These are phyloP conservation scores for Drechmeria coniospora DNA, from an alignment of 2,329 filamentous ascomycete genomes.

Conservation along the genomic window DNA sequence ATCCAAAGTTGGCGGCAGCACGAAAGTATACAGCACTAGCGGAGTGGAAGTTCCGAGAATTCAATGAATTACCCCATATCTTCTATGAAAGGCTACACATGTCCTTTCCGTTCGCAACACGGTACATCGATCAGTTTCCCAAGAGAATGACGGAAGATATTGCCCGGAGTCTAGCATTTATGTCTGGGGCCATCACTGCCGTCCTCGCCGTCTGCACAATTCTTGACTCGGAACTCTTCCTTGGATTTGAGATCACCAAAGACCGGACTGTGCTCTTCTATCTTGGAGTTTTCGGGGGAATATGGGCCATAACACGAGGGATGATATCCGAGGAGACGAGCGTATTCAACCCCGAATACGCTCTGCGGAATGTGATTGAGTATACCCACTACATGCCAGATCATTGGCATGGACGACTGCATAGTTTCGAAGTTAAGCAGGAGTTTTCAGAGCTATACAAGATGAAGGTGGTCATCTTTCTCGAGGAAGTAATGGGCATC, in stretches of 20 bases:
- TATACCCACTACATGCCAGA: slow-evolving; percentile 86
- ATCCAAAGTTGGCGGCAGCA: slow-evolving; percentile 66
- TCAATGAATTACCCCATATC: slow-evolving; percentile 88
- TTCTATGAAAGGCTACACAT: slow-evolving; percentile 84
- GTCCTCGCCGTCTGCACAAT: slow-evolving; percentile 73
- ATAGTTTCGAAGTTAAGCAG: slow-evolving; percentile 80
- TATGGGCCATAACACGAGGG: slow-evolving; percentile 73
- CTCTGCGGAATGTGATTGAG: slow-evolving; percentile 74
- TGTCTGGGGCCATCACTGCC: slow-evolving; percentile 72
- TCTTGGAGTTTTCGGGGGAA: slow-evolving; percentile 62
- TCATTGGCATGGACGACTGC: slow-evolving; percentile 79
- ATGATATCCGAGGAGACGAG: slow-evolving; percentile 75
- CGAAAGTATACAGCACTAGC: slow-evolving; percentile 85
- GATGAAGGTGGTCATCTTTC: slow-evolving; percentile 77
- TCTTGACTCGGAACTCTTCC: slow-evolving; percentile 80
- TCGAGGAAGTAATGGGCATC: slow-evolving; percentile 86
- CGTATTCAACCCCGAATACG: slow-evolving; percentile 85
- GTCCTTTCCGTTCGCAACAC: slow-evolving; percentile 83
- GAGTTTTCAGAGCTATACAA: slow-evolving; percentile 89
- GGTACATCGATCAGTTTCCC: slow-evolving; percentile 91
- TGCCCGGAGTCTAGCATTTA: slow-evolving; percentile 71
- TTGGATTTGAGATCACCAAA: slow-evolving; percentile 80
- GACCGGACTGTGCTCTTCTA: slow-evolving; percentile 87
- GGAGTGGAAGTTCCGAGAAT: slow-evolving; percentile 96
- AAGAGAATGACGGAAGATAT: slow-evolving; percentile 85